Conservation (phyloP, 2,329 filamentous ascomycete genomes). For the Ceratocystis variospora region DNA sequence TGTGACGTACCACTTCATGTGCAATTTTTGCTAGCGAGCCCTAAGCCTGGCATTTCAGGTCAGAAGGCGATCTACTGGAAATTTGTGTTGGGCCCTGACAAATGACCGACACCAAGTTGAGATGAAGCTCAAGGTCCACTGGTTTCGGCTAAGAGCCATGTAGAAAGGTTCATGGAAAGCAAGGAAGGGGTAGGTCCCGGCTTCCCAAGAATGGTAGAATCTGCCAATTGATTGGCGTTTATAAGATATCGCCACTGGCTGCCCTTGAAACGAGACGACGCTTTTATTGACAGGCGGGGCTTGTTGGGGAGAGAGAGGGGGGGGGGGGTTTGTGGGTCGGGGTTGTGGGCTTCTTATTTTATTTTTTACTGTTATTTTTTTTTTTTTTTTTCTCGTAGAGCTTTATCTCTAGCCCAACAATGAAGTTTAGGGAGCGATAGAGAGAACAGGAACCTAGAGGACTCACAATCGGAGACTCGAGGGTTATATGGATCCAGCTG, state of each 20-base stretch:
- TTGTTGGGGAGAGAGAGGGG: neutral
- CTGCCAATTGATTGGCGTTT: neutral
- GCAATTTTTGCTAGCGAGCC: neutral
- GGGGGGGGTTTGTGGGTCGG: neutral
- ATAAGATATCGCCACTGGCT: neutral
- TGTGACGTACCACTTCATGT: slow-evolving; percentile 4
- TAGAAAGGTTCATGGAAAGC: neutral
- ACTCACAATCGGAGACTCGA: neutral
- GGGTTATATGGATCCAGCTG: neutral
- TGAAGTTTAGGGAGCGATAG: neutral
- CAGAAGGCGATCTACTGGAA: neutral
- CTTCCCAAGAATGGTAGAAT: neutral
- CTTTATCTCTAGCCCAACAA: neutral
- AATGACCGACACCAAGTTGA: neutral
- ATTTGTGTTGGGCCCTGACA: neutral
- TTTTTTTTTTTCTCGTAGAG: neutral
- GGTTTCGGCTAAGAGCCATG: neutral
- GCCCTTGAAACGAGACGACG: neutral
- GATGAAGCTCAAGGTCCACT: neutral
- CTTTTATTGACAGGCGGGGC: neutral
- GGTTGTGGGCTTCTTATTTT: too few species aligned
- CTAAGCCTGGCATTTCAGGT: neutral
- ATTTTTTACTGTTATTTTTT: too few species aligned
- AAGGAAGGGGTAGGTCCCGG: neutral
- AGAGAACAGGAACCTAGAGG: neutral